Percentiles rank a stretch among this genome's conserved stretches.
Conservation (phyloP, 2,329 filamentous ascomycete species). For the Beauveria medogensis region DNA sequence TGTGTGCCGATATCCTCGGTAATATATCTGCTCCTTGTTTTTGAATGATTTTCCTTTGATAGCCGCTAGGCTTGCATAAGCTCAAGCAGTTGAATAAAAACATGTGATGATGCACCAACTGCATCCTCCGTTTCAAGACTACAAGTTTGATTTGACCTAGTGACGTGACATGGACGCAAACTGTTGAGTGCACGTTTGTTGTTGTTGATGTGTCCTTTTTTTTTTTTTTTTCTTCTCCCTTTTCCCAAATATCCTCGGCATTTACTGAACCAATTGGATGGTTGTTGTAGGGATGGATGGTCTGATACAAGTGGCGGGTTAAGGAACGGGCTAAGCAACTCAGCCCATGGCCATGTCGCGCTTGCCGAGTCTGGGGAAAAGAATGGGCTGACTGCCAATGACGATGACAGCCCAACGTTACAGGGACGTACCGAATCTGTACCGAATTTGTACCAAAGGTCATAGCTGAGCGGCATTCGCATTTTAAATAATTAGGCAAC, state of each 20-base stretch:
- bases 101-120: neutral
- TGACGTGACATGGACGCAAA: neutral
- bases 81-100: neutral
- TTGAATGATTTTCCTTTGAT: neutral
- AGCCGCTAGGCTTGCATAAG: neutral
- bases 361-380: conserved; percentile 4
- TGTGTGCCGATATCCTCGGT: neutral
- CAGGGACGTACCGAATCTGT: neutral
- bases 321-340: neutral
- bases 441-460: neutral
- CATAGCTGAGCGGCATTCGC: too few species aligned
- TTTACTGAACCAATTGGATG: conserved; percentile 1
- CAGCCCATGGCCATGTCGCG: neutral
- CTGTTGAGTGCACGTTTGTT: neutral
- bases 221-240: too few species aligned
- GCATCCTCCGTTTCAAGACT: neutral
- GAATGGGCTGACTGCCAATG: neutral
- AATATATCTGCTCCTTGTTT: neutral
- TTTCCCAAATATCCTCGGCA: neutral
- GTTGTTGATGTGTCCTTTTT: neutral
- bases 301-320: neutral
- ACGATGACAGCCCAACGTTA: neutral
- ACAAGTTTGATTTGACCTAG: neutral
- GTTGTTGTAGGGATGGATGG: neutral
- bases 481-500: too few species aligned